A percentile compares a stretch with the other conserved stretches of the same genome.
Evolutionary conservation across 202 grass and related monocot genomes (phyloP).

Genomic region (Elaeis oleifera): DNA sequence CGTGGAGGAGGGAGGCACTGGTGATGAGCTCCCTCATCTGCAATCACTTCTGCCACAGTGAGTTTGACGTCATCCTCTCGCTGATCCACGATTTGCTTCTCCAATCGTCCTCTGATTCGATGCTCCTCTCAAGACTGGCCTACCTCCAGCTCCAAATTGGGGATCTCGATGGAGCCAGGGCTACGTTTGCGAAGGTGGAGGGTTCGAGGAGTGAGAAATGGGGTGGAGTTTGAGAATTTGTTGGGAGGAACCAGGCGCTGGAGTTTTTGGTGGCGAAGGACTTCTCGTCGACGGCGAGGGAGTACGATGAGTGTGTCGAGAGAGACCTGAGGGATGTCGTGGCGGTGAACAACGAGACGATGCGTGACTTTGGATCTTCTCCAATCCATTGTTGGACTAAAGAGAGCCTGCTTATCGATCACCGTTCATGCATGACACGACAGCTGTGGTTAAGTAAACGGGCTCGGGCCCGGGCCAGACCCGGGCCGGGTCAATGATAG

Average conservation of each 20-base stretch:
- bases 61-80: constrained; percentile 80
- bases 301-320: constrained; percentile 88
- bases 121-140: constrained; percentile 62
- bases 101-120: constrained; percentile 39
- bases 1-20: constrained; percentile 48
- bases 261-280: constrained; percentile 75
- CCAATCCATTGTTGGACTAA: no score
- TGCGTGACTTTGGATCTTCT: no score
- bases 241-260: constrained; percentile 67
- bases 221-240: constrained; percentile 38
- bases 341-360: constrained; percentile 83
- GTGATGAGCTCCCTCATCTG: constrained; percentile 53
- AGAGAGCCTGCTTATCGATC: no score
- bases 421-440: no score
- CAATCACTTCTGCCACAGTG: constrained; percentile 72
- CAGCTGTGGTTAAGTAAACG: no score
- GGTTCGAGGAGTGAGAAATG: constrained; percentile 8
- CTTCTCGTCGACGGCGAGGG: constrained; percentile 74
- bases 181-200: constrained; percentile 59
- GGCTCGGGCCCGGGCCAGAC: no score
- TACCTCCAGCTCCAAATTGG: constrained; percentile 92
- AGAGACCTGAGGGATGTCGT: constrained; percentile 54
- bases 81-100: constrained; percentile 46
- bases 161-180: constrained; percentile 47
- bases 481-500: no score